A percentile compares a stretch with the other conserved stretches of the same genome.
Conservation (phyloP, 495 filamentous ascomycete species). For the Acidiella bohemica region DNA sequence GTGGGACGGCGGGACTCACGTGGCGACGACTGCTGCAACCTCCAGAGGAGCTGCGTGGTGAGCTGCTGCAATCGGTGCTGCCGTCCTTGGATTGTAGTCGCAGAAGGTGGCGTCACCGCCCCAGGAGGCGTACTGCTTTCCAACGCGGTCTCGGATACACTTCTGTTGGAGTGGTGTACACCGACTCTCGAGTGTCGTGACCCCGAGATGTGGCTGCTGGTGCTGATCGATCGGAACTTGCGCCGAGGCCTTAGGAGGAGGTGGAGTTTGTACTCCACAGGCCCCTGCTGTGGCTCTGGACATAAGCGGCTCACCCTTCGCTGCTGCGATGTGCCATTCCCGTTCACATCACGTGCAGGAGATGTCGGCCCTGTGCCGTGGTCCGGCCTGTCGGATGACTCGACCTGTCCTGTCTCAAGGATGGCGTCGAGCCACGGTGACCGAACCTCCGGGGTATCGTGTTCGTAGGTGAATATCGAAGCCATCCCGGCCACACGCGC, state of each 20-base stretch:
- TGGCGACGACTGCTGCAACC: conserved; percentile 85
- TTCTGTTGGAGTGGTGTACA: background rate
- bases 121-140: conserved; percentile 18
- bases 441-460: conserved; percentile 70
- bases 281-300: conserved; percentile 85
- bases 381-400: background rate
- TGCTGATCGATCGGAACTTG: conserved; percentile 51
- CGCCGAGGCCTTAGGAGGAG: conserved; percentile 70
- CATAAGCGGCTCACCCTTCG: conserved; percentile 47
- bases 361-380: background rate
- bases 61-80: conserved; percentile 78
- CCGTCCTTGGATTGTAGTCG: conserved; percentile 45
- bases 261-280: conserved; percentile 93
- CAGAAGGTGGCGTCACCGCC: conserved; percentile 21
- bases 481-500: conserved; percentile 49
- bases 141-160: conserved; percentile 10
- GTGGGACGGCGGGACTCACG: no score
- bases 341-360: background rate
- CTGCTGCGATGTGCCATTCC: background rate
- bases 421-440: conserved; percentile 69
- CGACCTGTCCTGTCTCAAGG: conserved; percentile 29
- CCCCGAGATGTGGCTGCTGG: conserved; percentile 44
- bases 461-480: conserved; percentile 90
- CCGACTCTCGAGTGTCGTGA: conserved; percentile 42
- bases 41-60: conserved; percentile 90